These are phyloP conservation scores for Neonectria magnoliae DNA, from an alignment of 2,329 filamentous ascomycete genomes.

Conservation along the genomic window DNA sequence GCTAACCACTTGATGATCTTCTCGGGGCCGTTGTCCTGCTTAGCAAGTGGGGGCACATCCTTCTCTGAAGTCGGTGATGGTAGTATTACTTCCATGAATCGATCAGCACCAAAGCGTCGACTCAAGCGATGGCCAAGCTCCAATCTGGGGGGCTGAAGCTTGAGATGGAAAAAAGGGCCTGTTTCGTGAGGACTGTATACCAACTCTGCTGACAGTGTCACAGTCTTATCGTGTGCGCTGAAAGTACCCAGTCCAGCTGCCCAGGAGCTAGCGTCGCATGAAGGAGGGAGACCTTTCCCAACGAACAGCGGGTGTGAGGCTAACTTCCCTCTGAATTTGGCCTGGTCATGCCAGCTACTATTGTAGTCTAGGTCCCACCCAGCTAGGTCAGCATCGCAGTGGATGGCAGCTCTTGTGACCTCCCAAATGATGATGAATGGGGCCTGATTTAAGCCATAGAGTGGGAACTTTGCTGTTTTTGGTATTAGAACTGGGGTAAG, in stretches of 20 bases:
- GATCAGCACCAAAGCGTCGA: conserved; percentile 66
- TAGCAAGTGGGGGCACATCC: conserved; percentile 42
- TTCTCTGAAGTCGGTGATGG: conserved; percentile 52
- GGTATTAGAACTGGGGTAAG: conserved; percentile 2
- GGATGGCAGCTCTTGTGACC: conserved; percentile 57
- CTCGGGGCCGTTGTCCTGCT: conserved; percentile 45
- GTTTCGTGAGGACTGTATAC: conserved; percentile 46
- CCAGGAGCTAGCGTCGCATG: conserved; percentile 58
- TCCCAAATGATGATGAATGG: conserved; percentile 65
- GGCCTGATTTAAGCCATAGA: conserved; percentile 51
- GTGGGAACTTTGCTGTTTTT: conserved; percentile 51
- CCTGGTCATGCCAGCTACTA: conserved; percentile 55
- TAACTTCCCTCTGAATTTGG: conserved; percentile 54
- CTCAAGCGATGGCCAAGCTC: conserved; percentile 62
- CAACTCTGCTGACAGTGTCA: conserved; percentile 57
- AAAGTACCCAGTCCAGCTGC: conserved; percentile 52
- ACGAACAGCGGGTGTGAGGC: conserved; percentile 51
- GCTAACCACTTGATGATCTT: conserved; percentile 46
- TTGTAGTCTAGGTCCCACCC: conserved; percentile 50
- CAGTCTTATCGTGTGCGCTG: conserved; percentile 46
- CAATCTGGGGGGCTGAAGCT: conserved; percentile 59
- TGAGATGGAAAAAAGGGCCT: conserved; percentile 57
- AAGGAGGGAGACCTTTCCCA: conserved; percentile 60
- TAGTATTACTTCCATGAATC: conserved; percentile 66
- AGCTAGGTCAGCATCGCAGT: conserved; percentile 55